Evolutionary conservation across 345 rosid species (phyloP), one percentile per base, ranked within the genome.

Genomic region (Eucalyptus cladocalyx): DNA sequence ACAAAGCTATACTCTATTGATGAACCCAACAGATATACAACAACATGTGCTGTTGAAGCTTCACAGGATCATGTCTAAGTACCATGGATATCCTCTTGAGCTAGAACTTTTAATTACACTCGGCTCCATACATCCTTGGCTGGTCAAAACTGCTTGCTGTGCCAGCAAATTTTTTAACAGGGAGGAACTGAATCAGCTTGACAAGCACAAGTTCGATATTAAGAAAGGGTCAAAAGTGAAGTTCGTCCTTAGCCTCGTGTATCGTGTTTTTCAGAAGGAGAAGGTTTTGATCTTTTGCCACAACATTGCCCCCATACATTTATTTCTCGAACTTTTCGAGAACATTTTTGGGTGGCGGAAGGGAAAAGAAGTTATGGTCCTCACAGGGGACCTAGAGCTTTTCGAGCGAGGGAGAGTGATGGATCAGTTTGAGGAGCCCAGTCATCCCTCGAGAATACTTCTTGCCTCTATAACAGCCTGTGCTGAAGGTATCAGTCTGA

Each of bases 401-500:
- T 97, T 97, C 9, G 99, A 97, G 50, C 94, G 98, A 21, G 99
- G 99, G 47, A 93, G 93, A 92, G 93, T 97, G 48, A 97, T 97
- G 89, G 99, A 96, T 87, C 92, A 93, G 89, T 97, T 97, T 62
- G 99, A 97, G 92, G 99, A 97, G 87, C 93, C 96, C 4, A 91
- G 94, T 65, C 92, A 95, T 4, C 92, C 93, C 19, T 94, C 98
- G 16, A 95, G 94, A 85, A 91, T 97, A 65, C 91, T 97, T 48
- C 92, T 96, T 12, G 99, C 98, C 28, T 98, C 99, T 2, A 98
- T 98, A 80, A 96, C 98, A 32, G 98, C 99, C 6, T 98, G 99
- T 45, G 99, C 99, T 6, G 98, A 98, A 92, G 99, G 98, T 26
- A 95, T 98, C 87, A 97, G 99, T 80, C 92, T 98, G 92, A 98